Base-by-base conservation (phyloP, 805 yeast genomes). In the Diddensiella transvaalensis region DNA sequence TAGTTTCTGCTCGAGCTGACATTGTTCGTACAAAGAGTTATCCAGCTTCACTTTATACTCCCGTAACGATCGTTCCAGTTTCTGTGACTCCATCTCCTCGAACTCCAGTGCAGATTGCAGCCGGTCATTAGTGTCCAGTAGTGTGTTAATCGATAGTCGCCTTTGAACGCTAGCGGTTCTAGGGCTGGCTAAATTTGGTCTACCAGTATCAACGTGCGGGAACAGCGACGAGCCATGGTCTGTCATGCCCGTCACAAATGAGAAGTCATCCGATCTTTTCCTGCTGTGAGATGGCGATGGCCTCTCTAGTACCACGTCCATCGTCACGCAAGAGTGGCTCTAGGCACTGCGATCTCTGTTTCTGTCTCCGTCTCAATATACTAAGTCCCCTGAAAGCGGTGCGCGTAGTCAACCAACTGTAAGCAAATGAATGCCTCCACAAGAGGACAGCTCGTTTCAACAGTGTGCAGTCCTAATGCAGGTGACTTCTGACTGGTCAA, bases 1-100 rank as follows among this genome's bases (percentile, higher is more conserved):
- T 17, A 64, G 42, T 35, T 63, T 65, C 38, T 59, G 57, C 41
- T 63, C 69, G 22, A 62, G 57, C 40, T 53, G 53, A 22, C 43
- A 22, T 40, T 60, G 63, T 17, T 42, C 44, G 11, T 41, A 5
- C 24, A 53, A 46, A 2, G 54, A 17, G 11, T 39, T 26, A 40
- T 42, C 45, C 22, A 53, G 52, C 48, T 51, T 53, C 22, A 35
- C 19, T 40, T 40, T 40, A 26, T 39, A 29, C 13, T 57, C 57
- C 32, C 46, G 42, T 11, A 50, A 24, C 18, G 44, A 36, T 37
- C 35, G 41, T 39, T 52, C 57, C 17, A 56, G 55, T 45, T 38
- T 35, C 10, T 36, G 46, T 3, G 51, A 40, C 42, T 54, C 58
- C 42, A 49, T 44, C 36, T 54, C 53, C 37, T 56, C 60, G 30